phyloP scores from a whole-genome alignment of 2,329 filamentous ascomycete genomes.

The Fusarium tupiense region DNA sequence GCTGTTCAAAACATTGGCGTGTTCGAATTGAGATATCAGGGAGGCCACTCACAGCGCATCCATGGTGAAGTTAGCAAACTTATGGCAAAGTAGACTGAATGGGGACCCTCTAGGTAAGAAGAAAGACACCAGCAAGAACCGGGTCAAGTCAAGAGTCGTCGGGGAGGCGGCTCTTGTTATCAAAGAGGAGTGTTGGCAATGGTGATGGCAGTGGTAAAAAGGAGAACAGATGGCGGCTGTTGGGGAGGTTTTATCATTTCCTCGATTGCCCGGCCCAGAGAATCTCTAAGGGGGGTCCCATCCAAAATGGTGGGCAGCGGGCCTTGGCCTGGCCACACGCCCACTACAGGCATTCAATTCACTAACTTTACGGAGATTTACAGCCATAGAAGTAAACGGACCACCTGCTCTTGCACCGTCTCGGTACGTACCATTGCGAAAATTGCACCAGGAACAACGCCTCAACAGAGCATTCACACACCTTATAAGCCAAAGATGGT shows the following conservation, averaged over 20 bases:
- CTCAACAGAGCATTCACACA: constrained; percentile 16
- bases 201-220: constrained; percentile 37
- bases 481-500: constrained; percentile 3
- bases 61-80: constrained; percentile 26
- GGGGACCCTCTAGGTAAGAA: constrained; percentile 1
- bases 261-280: constrained; percentile 35
- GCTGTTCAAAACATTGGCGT: constrained; percentile 18
- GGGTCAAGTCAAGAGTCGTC: constrained; percentile 35
- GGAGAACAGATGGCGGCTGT: constrained; percentile 40
- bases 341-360: constrained; percentile 1
- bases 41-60: constrained; percentile 40
- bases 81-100: constrained; percentile 18
- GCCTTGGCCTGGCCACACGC: constrained; percentile 21
- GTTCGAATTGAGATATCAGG: constrained; percentile 23
- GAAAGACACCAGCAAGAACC: constrained; percentile 34
- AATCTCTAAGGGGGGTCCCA: constrained; percentile 30
- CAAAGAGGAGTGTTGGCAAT: constrained; percentile 29
- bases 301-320: constrained; percentile 29
- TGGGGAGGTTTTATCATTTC: constrained; percentile 48
- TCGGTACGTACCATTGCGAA: constrained; percentile 19
- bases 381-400: constrained; percentile 6
- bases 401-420: constrained; percentile 5
- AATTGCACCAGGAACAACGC: constrained; percentile 15
- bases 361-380: constrained; percentile 21
- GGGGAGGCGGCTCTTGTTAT: constrained; percentile 26